These are phyloP conservation scores for Suillus bovinus DNA, from an alignment of 768 basidiomycete species.

Conservation along the genomic window DNA sequence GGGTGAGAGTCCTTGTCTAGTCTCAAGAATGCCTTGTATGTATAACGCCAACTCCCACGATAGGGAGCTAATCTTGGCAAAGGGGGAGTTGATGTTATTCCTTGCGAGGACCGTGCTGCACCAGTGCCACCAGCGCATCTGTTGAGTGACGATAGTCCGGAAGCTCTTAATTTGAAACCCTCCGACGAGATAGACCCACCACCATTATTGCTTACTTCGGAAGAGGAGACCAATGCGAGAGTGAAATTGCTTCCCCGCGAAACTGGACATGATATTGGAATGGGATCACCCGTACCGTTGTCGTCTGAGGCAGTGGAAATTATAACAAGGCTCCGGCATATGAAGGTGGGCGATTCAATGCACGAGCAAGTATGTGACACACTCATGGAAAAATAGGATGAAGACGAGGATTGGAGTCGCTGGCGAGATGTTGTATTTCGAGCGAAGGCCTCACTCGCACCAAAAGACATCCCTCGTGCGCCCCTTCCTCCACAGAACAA, in stretches of 20 bases:
- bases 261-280: constrained; percentile 84
- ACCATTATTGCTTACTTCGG: background rate
- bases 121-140: constrained; percentile 52
- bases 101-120: constrained; percentile 63
- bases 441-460: constrained; percentile 59
- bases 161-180: constrained; percentile 33
- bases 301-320: constrained; percentile 74
- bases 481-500: constrained; percentile 62
- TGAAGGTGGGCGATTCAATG: constrained; percentile 59
- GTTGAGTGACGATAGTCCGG: constrained; percentile 44
- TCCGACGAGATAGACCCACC: background rate
- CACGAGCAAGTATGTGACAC: background rate
- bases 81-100: constrained; percentile 77
- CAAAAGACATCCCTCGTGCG: constrained; percentile 28
- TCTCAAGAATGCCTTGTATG: background rate
- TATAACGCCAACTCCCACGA: background rate
- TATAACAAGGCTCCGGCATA: constrained; percentile 78
- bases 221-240: constrained; percentile 10
- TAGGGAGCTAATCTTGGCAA: constrained; percentile 75
- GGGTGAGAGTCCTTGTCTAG: constrained; percentile 46
- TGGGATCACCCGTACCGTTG: constrained; percentile 82
- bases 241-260: constrained; percentile 71
- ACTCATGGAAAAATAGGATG: constrained; percentile 52
- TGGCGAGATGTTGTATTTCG: constrained; percentile 86
- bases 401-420: constrained; percentile 85